Evolutionary conservation across 2,329 filamentous ascomycete species (phyloP), one percentile per base, ranked within the genome.

Genomic region (Aspergillus calidoustus): DNA sequence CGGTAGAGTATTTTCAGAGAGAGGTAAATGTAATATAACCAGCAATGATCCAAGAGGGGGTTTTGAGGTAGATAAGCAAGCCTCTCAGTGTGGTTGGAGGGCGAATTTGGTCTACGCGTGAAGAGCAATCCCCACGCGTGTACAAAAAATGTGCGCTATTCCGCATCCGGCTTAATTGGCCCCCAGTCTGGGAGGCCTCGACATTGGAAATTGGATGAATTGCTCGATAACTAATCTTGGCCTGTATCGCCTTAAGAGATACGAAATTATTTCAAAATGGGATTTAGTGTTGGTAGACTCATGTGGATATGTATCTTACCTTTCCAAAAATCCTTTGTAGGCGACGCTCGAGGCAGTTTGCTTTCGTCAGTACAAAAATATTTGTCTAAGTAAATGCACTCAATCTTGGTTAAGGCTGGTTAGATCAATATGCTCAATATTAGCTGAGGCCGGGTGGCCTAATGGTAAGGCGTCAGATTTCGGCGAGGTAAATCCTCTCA

Each of bases 131-230:
- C 13, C 25, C 15, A 50, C 55, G 55, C 55, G 55, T 43, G 38
- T 41, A 46, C n/a, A 52, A 65, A 52, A 65, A 63, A 11, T 60
- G 61, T 67, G 69, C 69, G 69, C 73, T 74, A 75, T 66, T 59
- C 71, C 67, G 1, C 38, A 70, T 70, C 57, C 8, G 66, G 71
- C 30, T 69, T 72, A 65, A 75, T 72, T 66, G 67, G 49, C 43
- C n/a, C 19, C 15, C 25, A 28, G 6, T 4, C 25, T 2, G 11
- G 38, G 25, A 28, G 13, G 34, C 34, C 34, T 41, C 34, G 2
- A 41, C 34, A 13, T 13, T 15, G 34, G 4, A 13, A 41, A 41
- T 15, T 41, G 34, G 11, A 15, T 41, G 34, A 41, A 15, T 41
- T 13, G 9, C 15, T 3, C 13, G 8, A 41, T 15, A 41, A 15